Base-by-base conservation (phyloP, 1,284 basidiomycete species). In the Rhodofomes roseus region DNA sequence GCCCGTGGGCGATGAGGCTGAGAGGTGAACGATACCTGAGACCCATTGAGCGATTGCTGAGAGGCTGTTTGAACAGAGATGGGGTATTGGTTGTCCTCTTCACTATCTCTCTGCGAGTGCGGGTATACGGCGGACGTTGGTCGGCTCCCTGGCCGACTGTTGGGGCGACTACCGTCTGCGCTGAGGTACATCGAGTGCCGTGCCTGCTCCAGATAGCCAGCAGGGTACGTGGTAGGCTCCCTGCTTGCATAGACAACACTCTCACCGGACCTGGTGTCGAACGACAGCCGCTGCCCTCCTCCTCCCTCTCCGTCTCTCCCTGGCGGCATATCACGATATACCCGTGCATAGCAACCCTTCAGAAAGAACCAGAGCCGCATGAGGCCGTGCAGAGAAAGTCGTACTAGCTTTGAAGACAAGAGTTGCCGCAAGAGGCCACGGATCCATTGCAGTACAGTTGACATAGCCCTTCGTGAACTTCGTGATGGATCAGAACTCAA, bases 41-140 rank as follows among this genome's bases (percentile, higher is more conserved):
- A 53, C 5, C 22, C 18, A 31, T 27, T 44, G n/a, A 5, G 46
- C 36, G 18, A 46, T 14, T 18, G 62, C 62, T 2, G 57, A 12
- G 66, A 66, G 34, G 57, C 48, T 37, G 60, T 65, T 12, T 63
- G 62, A 23, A 63, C 63, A 23, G 60, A 37, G 39, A 63, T 62
- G 4, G 62, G 52, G 43, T 59, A 64, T 7, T 59, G 62, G 7
- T 59, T 16, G 8, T 29, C n/a, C 7, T 37, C 41, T n/a, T 18
- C 34, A 20, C 37, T 48, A 22, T 27, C 43, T 9, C 40, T 57
- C n/a, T 44, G 31, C 18, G 43, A 43, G 22, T 50, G 23, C 6
- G 34, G 36, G 25, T 46, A 36, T 22, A 34, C 22, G 31, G 27
- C 46, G 0, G 58, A 59, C 11, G 44, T 20, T 23, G 58, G 58